Evolutionary conservation across 1,284 basidiomycete genomes (phyloP).

Genomic region (Stygiomarasmius scandens): DNA sequence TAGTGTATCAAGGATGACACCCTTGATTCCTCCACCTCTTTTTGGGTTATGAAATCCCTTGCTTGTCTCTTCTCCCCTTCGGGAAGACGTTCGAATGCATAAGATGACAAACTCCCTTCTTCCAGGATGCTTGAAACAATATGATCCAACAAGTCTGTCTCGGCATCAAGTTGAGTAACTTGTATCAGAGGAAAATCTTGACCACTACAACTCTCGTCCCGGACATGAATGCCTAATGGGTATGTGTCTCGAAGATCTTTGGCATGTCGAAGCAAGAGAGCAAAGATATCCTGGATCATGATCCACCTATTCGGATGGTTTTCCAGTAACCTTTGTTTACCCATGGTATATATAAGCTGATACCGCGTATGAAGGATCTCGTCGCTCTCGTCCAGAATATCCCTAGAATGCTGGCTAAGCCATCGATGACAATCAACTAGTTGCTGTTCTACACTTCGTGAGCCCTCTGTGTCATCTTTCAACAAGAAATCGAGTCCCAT

Average conservation of each 20-base stretch:
- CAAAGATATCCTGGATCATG: conserved; percentile 43
- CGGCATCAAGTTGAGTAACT: background rate
- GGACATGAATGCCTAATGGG: conserved; percentile 23
- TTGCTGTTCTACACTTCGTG: too few species aligned
- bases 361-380: conserved; percentile 16
- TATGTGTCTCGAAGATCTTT: conserved; percentile 12
- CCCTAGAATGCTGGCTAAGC: conserved; percentile 8
- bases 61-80: background rate
- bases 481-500: conserved; percentile 38
- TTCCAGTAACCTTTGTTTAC: conserved; percentile 41
- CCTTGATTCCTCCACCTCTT: too few species aligned
- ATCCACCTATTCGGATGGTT: conserved; percentile 51
- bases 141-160: too few species aligned
- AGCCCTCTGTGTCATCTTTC: too few species aligned
- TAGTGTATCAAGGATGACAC: too few species aligned
- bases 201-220: background rate
- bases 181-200: background rate
- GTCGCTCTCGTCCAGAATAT: conserved; percentile 19
- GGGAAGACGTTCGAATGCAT: background rate
- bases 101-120: conserved; percentile 20
- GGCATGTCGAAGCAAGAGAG: conserved; percentile 22
- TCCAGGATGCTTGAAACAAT: conserved; percentile 30
- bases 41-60: background rate
- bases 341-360: conserved; percentile 27
- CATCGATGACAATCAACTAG: conserved; percentile 8